Base-by-base conservation (phyloP, 2,329 filamentous ascomycete genomes). In the Rachicladosporium sp. region DNA sequence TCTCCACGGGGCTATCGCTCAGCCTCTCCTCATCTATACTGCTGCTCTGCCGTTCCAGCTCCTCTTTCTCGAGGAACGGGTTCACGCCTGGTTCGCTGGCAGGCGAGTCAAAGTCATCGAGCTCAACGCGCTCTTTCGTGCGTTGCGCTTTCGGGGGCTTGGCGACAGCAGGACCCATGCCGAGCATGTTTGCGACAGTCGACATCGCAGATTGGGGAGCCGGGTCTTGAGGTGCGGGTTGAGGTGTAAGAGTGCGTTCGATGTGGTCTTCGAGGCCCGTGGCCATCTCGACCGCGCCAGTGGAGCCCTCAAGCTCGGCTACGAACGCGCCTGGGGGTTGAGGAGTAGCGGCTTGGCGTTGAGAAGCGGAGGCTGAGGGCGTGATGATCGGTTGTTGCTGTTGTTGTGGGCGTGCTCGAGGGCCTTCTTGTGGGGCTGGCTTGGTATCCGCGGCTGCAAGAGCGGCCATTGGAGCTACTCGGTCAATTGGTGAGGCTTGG, bases 21-120 rank as follows among this genome's bases (percentile, higher is more conserved):
- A 77, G 55, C 32, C 72, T 66, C 35, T 73, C 69, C 35, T 49
- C 47, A n/a, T 54, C 52, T 49, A 27, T 53, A 35, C 41, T 45
- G 11, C 43, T 38, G 12, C 44, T 39, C 19, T 55, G 40, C n/a
- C 41, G 40, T 19, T 39, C 27, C 13, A 46, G 31, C 37, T 56
- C 50, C 29, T 58, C 49, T 33, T 60, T 50, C 36, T 61, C 53
- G 19, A 36, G 34, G 33, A 41, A 41, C 9, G 38, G 38, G 10
- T 36, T 56, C 4, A 37, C 32, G n/a, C 38, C 38, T 13, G 36
- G 12, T 9, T 36, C 38, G 6, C 61, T 62, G 35, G 65, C 63
- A 33, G 65, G 68, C 4, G 73, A 73, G 38, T 82, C 80, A 35
- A 82, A 80, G 46, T 82, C 80, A 51, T 86, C 82, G 9, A 86